Evolutionary conservation across 768 basidiomycete species (phyloP).

Genomic region (Cystobasidium ongulense): DNA sequence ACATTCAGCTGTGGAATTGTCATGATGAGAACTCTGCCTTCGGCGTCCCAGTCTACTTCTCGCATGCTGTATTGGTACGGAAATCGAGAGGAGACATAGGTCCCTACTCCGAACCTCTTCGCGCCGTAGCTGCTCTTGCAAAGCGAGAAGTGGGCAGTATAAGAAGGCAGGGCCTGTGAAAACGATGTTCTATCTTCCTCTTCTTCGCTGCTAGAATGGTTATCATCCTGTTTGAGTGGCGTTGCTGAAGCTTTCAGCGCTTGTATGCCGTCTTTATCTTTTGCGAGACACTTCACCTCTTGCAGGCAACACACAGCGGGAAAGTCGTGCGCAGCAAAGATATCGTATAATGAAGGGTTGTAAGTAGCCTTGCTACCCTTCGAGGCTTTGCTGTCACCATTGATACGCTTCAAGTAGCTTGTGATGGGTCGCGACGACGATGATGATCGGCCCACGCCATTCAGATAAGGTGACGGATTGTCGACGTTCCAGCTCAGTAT

Average conservation of each 20-base stretch:
- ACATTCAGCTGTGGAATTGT: constrained; percentile 23
- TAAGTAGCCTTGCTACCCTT: background rate
- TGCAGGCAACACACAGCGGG: constrained; percentile 34
- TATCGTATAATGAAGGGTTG: background rate
- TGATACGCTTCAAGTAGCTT: constrained; percentile 3
- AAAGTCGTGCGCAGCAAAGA: constrained; percentile 26
- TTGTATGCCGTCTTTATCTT: constrained; percentile 23
- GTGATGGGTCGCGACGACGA: constrained; percentile 9
- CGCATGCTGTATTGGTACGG: constrained; percentile 2
- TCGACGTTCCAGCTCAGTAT: constrained; percentile 36
- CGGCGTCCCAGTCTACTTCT: constrained; percentile 34
- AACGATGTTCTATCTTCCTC: background rate
- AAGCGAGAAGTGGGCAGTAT: constrained; percentile 31
- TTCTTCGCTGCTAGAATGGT: background rate
- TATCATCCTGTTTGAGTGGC: background rate
- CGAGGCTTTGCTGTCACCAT: background rate
- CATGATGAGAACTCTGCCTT: constrained; percentile 33
- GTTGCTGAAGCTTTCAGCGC: constrained; percentile 19
- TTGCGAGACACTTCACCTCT: constrained; percentile 30
- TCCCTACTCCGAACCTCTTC: constrained; percentile 33
- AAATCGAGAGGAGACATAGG: constrained; percentile 11
- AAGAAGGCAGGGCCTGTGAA: constrained; percentile 10
- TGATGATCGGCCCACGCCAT: background rate
- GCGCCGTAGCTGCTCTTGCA: background rate
- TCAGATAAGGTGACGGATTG: constrained; percentile 27